Percentiles rank a stretch among this genome's conserved stretches.
Conservation (phyloP, 768 basidiomycete genomes). For the Lactarius vividus region DNA sequence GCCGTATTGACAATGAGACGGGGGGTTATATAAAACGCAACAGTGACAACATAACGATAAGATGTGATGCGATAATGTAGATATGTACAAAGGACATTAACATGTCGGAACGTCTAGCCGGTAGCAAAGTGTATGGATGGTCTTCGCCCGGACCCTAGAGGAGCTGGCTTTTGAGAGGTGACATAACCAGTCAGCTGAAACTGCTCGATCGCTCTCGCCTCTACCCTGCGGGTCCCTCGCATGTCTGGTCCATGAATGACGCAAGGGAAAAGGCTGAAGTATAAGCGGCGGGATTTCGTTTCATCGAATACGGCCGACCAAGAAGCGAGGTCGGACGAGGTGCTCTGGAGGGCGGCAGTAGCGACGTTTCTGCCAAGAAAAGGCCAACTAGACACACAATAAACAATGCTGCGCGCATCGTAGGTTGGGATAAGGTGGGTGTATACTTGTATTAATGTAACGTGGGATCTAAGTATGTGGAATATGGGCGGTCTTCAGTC, state of each 20-base stretch:
- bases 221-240: neutral
- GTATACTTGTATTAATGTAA: slow-evolving; percentile 3
- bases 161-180: neutral
- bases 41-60: neutral
- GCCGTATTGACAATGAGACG: neutral
- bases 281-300: neutral
- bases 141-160: neutral
- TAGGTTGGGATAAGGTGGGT: neutral
- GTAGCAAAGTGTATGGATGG: neutral
- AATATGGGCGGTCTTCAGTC: neutral
- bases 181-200: neutral
- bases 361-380: neutral
- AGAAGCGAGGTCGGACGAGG: neutral
- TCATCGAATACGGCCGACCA: neutral
- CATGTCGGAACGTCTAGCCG: neutral
- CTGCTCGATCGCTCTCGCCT: neutral
- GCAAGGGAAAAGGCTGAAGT: neutral
- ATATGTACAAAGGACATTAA: neutral
- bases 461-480: neutral
- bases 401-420: neutral
- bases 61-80: neutral
- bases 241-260: neutral
- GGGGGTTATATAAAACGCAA: neutral
- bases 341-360: no score
- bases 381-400: neutral